These are phyloP conservation scores for Pseudozyma sp. DNA, from an alignment of 1,284 basidiomycete genomes.

Conservation along the genomic window DNA sequence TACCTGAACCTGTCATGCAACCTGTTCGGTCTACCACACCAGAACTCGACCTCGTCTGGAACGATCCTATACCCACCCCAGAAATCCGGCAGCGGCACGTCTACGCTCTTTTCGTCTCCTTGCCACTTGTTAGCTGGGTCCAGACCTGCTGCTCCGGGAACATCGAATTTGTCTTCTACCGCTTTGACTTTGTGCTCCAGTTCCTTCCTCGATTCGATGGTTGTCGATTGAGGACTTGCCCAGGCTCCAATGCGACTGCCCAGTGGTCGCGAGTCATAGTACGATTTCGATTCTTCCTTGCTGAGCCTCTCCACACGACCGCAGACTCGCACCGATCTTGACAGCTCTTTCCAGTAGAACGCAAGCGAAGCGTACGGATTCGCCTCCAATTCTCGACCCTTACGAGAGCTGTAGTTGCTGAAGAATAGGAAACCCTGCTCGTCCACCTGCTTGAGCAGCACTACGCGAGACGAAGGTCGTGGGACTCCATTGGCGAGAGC, in stretches of 20 bases:
- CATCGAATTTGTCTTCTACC: slow-evolving; percentile 76
- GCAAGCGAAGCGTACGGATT: slow-evolving; percentile 80
- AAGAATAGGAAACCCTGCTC: slow-evolving; percentile 84
- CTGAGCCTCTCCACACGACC: slow-evolving; percentile 84
- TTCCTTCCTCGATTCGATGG: slow-evolving; percentile 77
- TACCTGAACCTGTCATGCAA: slow-evolving; percentile 66
- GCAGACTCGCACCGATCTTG: slow-evolving; percentile 83
- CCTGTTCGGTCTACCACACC: slow-evolving; percentile 63
- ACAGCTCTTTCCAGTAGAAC: slow-evolving; percentile 91
- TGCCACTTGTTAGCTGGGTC: slow-evolving; percentile 39
- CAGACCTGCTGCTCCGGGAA: slow-evolving; percentile 68
- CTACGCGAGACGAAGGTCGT: slow-evolving; percentile 83
- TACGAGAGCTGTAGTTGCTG: slow-evolving; percentile 94
- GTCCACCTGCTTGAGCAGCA: slow-evolving; percentile 86
- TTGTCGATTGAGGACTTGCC: slow-evolving; percentile 86
- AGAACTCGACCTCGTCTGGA: slow-evolving; percentile 78
- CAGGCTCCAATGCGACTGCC: slow-evolving; percentile 90
- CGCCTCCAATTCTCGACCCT: slow-evolving; percentile 80
- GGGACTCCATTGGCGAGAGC: slow-evolving; percentile 28
- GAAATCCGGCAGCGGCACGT: slow-evolving; percentile 83
- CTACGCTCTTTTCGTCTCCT: slow-evolving; percentile 24
- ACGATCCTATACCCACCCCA: slow-evolving; percentile 97
- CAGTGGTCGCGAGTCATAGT: slow-evolving; percentile 85
- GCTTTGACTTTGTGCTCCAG: slow-evolving; percentile 76
- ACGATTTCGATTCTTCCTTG: slow-evolving; percentile 80